These are phyloP conservation scores for Pouteria campechiana DNA, from an alignment of 179 eudicot genomes.

Conservation along the genomic window DNA sequence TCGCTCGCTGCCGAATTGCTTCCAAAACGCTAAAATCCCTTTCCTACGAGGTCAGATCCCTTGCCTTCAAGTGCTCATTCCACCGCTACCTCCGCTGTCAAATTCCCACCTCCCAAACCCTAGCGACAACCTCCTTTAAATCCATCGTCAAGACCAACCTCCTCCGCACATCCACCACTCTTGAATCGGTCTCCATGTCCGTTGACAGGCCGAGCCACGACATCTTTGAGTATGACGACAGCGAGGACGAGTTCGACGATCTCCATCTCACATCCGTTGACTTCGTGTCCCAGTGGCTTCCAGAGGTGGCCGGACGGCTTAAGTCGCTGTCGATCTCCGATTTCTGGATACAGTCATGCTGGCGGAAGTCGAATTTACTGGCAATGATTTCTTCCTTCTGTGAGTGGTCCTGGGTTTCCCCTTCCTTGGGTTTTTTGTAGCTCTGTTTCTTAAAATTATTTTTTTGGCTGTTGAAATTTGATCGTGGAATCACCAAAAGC, in stretches of 20 bases:
- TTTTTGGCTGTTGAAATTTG: neutral
- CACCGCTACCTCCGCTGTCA: constrained; percentile 33
- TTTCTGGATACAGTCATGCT: constrained; percentile 53
- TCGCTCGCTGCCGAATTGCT: constrained; percentile 38
- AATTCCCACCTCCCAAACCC: constrained; percentile 19
- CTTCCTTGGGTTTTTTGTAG: neutral
- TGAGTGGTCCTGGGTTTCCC: constrained; percentile 10
- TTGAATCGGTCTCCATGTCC: constrained; percentile 36
- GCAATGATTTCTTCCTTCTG: constrained; percentile 33
- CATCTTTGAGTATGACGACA: constrained; percentile 25
- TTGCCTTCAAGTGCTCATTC: constrained; percentile 37
- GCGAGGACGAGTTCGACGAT: constrained; percentile 39
- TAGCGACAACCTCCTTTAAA: constrained; percentile 30
- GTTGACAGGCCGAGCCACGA: constrained; percentile 31
- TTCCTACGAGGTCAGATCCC: constrained; percentile 24
- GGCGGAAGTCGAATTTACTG: constrained; percentile 34
- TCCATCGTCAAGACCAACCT: constrained; percentile 10
- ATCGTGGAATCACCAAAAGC: no score
- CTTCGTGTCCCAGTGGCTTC: constrained; percentile 31
- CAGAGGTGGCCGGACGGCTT: constrained; percentile 14
- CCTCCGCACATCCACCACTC: constrained; percentile 1
- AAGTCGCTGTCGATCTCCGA: constrained; percentile 26
- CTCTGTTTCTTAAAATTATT: neutral
- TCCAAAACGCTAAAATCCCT: constrained; percentile 30
- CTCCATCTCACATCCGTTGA: constrained; percentile 25